These are phyloP conservation scores for Chenopodium suecicum DNA, from an alignment of 148 eudicot genomes.

Conservation along the genomic window DNA sequence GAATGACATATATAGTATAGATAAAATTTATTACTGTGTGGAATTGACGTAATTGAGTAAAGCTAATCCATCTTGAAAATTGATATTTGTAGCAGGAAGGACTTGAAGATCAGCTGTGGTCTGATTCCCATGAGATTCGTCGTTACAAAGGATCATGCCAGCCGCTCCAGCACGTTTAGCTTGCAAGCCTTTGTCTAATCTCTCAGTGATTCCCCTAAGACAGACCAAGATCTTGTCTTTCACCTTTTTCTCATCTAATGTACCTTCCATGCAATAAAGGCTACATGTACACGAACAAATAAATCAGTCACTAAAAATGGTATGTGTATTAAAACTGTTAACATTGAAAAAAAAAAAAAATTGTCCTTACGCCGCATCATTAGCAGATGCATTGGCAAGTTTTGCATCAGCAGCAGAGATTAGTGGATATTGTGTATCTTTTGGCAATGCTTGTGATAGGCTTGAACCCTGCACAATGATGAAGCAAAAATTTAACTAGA, in stretches of 20 bases:
- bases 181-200: constrained; percentile 40
- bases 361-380: constrained; percentile 33
- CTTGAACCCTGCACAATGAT: constrained; percentile 40
- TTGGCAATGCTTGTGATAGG: constrained; percentile 32
- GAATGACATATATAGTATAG: neutral
- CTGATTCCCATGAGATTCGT: constrained; percentile 33
- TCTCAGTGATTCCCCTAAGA: constrained; percentile 37
- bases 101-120: constrained; percentile 41
- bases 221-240: constrained; percentile 62
- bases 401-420: constrained; percentile 41
- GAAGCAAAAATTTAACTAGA: neutral
- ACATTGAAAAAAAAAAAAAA: neutral
- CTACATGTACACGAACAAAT: constrained; percentile 16
- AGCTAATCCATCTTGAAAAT: constrained; percentile 38
- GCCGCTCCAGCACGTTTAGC: constrained; percentile 56
- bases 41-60: constrained; percentile 46
- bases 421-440: constrained; percentile 35
- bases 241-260: constrained; percentile 50
- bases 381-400: constrained; percentile 33
- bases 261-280: constrained; percentile 29
- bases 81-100: constrained; percentile 51
- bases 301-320: neutral
- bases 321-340: too few species aligned
- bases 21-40: constrained; percentile 32
- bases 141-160: constrained; percentile 65